Percentiles rank a stretch among this genome's conserved stretches.
Conservation (phyloP, 768 basidiomycete genomes). For the Termitomyces sp. region DNA sequence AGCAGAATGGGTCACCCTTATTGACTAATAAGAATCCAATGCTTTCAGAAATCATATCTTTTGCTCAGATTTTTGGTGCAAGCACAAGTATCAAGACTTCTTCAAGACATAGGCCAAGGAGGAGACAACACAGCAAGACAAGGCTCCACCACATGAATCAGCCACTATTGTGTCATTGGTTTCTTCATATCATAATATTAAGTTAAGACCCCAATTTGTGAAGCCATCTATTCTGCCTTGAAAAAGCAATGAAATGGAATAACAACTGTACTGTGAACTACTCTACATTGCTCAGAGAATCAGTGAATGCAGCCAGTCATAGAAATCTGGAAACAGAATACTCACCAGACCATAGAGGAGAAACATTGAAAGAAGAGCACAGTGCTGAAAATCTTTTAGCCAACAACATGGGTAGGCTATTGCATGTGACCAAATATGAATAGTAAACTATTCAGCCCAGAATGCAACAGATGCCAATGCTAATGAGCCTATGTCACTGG, state of each 20-base stretch:
- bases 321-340: not conserved
- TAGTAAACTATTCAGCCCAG: not conserved
- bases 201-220: too few species aligned
- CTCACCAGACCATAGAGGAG: not conserved
- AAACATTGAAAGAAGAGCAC: slow-evolving; percentile 15
- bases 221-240: slow-evolving; percentile 16
- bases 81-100: not conserved
- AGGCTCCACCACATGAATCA: not conserved
- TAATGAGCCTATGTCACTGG: slow-evolving; percentile 8
- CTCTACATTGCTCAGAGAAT: slow-evolving; percentile 1
- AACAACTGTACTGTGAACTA: not conserved
- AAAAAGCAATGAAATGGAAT: not conserved
- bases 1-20: not conserved
- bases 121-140: slow-evolving; percentile 1
- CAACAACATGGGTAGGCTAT: slow-evolving; percentile 7
- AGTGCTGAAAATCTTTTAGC: slow-evolving; percentile 23
- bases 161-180: not conserved
- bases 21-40: not conserved
- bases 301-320: not conserved
- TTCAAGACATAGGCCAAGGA: not conserved
- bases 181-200: slow-evolving; percentile 27
- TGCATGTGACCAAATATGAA: not conserved
- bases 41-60: too few species aligned
- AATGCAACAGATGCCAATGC: not conserved
- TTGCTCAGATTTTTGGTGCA: not conserved